Evolutionary conservation across 2,329 filamentous ascomycete species (phyloP).

Genomic region (Septoria linicola): DNA sequence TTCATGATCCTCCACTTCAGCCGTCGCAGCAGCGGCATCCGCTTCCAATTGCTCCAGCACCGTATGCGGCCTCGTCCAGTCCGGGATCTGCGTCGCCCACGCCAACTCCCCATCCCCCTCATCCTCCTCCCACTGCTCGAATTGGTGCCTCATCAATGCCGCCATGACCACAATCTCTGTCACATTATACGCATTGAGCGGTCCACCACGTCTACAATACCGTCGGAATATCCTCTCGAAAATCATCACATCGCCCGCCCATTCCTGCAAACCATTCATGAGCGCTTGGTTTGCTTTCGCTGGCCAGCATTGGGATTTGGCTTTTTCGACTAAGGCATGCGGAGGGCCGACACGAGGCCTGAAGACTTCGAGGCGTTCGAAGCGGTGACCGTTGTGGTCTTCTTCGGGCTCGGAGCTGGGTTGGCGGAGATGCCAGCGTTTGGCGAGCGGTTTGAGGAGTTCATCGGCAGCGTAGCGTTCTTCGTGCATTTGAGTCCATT

Average conservation of each 20-base stretch:
- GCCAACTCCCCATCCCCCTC: neutral
- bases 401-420: conserved; percentile 24
- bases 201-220: conserved; percentile 26
- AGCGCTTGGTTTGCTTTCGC: conserved; percentile 37
- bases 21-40: too few relatives aligned
- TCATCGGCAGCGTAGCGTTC: conserved; percentile 25
- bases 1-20: too few relatives aligned
- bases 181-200: conserved; percentile 33
- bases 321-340: conserved; percentile 23
- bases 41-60: conserved; percentile 5
- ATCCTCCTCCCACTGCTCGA: conserved; percentile 4
- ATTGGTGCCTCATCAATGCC: conserved; percentile 24
- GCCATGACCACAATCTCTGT: conserved; percentile 37
- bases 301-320: conserved; percentile 34
- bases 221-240: conserved; percentile 30
- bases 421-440: conserved; percentile 27
- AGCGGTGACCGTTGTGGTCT: conserved; percentile 43
- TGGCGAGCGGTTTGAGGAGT: conserved; percentile 15
- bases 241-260: conserved; percentile 28
- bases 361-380: conserved; percentile 43
- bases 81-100: conserved; percentile 6
- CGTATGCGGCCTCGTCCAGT: conserved; percentile 9
- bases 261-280: conserved; percentile 24
- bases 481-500: conserved; percentile 31
- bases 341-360: conserved; percentile 32